Conservation (phyloP, 2,329 filamentous ascomycete genomes). For the Geosmithia putterillii region DNA sequence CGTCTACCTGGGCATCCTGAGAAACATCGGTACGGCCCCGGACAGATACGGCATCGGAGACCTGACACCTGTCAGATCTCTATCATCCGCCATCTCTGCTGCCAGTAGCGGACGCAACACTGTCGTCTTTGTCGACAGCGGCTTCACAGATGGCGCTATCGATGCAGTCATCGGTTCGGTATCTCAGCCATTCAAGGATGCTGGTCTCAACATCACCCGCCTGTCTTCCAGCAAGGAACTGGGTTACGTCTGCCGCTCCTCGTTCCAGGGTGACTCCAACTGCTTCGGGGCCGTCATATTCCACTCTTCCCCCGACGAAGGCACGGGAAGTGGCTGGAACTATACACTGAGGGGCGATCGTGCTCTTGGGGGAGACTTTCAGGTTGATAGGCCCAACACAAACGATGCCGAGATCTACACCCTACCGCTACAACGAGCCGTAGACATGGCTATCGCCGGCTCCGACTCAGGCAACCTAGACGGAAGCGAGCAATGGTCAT, state of each 20-base stretch:
- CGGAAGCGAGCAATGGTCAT: constrained; percentile 13
- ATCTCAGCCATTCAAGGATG: constrained; percentile 7
- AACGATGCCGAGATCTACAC: constrained; percentile 57
- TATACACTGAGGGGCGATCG: constrained; percentile 58
- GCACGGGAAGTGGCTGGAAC: constrained; percentile 45
- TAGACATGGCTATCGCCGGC: constrained; percentile 48
- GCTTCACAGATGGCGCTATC: constrained; percentile 54
- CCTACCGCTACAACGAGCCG: constrained; percentile 55
- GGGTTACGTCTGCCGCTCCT: constrained; percentile 39
- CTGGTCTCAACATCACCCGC: constrained; percentile 13
- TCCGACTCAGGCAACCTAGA: constrained; percentile 5
- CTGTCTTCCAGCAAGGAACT: constrained; percentile 14
- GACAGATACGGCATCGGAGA: constrained; percentile 59
- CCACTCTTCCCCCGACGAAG: constrained; percentile 53
- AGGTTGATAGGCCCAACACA: constrained; percentile 35
- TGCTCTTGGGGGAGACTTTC: constrained; percentile 40
- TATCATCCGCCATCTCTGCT: constrained; percentile 47
- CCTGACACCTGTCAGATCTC: constrained; percentile 45
- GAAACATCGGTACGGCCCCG: constrained; percentile 66
- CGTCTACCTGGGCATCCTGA: constrained; percentile 51
- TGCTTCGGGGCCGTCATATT: constrained; percentile 68
- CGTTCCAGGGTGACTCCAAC: constrained; percentile 49
- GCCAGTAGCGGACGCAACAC: constrained; percentile 45
- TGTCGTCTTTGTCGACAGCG: constrained; percentile 65
- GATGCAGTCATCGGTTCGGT: constrained; percentile 49